Conservation (phyloP, 192 early-diverging fungal species). For the Neocallimastix lanati region DNA sequence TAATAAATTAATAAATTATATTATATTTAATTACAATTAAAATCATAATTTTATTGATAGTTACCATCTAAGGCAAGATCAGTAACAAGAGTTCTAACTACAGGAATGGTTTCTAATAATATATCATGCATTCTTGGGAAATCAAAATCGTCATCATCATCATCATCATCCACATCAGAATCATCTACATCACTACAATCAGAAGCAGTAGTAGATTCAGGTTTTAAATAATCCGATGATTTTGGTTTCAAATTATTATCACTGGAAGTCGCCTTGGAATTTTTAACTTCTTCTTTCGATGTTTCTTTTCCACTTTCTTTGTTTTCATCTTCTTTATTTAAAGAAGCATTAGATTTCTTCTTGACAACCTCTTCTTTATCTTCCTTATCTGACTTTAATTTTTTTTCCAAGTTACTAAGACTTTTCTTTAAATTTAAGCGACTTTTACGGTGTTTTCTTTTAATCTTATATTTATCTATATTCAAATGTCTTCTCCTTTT, state of each 20-base stretch:
- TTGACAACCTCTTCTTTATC: conserved; percentile 29
- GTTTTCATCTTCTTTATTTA: too few species aligned
- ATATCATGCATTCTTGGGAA: conserved; percentile 55
- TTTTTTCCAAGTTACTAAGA: not conserved
- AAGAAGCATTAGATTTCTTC: too few species aligned
- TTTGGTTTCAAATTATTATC: not conserved
- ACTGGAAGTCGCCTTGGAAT: too few species aligned
- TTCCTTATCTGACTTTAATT: conserved; percentile 1
- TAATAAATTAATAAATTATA: not conserved
- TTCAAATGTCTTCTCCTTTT: not conserved
- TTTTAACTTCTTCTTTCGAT: too few species aligned
- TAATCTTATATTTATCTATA: not conserved
- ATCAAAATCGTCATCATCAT: conserved; percentile 32
- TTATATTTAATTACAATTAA: not conserved
- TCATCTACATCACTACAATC: conserved; percentile 14
- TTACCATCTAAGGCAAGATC: conserved; percentile 70
- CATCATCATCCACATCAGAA: not conserved
- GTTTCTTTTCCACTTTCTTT: conserved; percentile 34
- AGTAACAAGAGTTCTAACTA: conserved; percentile 57
- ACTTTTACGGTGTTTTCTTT: not conserved
- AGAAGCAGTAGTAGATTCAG: too few species aligned
- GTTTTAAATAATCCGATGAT: not conserved
- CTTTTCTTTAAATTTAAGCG: not conserved
- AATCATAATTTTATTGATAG: not conserved
- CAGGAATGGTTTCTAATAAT: conserved; percentile 60